Conservation (phyloP, 2,329 filamentous ascomycete species). For the Aspergillus eucalypticola region DNA sequence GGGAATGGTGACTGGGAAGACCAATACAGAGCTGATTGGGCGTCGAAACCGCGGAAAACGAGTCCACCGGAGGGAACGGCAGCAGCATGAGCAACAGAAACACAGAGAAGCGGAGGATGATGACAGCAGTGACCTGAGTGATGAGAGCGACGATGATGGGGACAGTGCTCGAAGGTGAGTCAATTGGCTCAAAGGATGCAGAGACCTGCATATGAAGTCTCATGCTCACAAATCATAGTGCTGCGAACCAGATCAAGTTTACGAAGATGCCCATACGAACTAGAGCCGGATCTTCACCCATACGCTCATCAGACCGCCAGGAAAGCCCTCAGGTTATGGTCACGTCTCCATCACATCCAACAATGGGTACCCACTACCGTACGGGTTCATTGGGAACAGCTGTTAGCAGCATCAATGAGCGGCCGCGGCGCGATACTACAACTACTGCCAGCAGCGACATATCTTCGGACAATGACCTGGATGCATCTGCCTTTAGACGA, state of each 20-base stretch:
- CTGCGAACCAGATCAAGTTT: constrained; percentile 90
- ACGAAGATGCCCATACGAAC: constrained; percentile 89
- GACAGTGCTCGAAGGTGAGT: constrained; percentile 45
- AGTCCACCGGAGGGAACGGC: constrained; percentile 38
- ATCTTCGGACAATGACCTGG: constrained; percentile 65
- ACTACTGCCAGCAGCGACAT: constrained; percentile 67
- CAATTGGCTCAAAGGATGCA: background rate
- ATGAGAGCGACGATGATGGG: constrained; percentile 65
- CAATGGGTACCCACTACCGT: constrained; percentile 49
- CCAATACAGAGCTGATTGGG: constrained; percentile 58
- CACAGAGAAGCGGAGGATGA: constrained; percentile 61
- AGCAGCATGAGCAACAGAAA: constrained; percentile 53
- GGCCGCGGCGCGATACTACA: constrained; percentile 61
- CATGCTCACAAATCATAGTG: constrained; percentile 47
- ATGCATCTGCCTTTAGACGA: constrained; percentile 54
- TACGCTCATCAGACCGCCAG: constrained; percentile 55
- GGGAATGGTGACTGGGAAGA: constrained; percentile 63
- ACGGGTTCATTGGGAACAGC: constrained; percentile 59
- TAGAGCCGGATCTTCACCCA: constrained; percentile 84
- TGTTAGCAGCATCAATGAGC: constrained; percentile 53
- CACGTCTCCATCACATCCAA: constrained; percentile 57
- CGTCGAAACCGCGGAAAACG: constrained; percentile 42
- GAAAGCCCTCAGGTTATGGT: constrained; percentile 53
- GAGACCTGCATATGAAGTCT: background rate
- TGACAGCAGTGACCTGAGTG: constrained; percentile 66